Base-by-base conservation (phyloP, 2,329 filamentous ascomycete species). In the Talaromyces albobiverticillius region DNA sequence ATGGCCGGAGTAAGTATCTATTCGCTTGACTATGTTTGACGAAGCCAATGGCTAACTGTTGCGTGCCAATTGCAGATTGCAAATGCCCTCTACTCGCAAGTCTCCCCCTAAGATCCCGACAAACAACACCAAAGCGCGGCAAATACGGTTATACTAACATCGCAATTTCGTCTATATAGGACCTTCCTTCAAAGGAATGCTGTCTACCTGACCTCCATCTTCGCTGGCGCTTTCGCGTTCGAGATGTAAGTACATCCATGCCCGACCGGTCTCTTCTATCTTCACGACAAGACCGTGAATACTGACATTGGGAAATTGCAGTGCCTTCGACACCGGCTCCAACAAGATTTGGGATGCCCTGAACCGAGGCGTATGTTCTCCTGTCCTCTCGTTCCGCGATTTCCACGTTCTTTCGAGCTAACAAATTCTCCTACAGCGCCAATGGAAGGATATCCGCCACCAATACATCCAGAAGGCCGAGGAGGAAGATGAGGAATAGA, bases 401-500 rank as follows among this genome's bases (percentile, higher is more conserved):
- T 32, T 50, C 45, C 26, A 31, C 26, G 42, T 22, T 14, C 34
- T 29, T 49, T 13, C 46, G 26, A 51, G 42, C 62, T 61, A 46
- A 61, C 60, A 56, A 32, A 47, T 18, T 49, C 43, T 36, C 14
- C 10, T 56, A 65, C 70, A 97, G 93, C 90, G 93, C 70, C 93
- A 96, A 95, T 97, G 94, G 94, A 96, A 96, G 84, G 94, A 99
- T 75, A 96, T 99, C 80, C 93, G 95, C 79, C 79, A 86, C 75
- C 87, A 83, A 76, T 99, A 96, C 76, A 75, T 95, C 67, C 77
- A 89, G 76, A 80, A 81, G 57, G 83, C 79, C 54, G 86, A 88
- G 61, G 85, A 85, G 61, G 83, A 86, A 60, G 85, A 87, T 57
- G 76, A 73, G 40, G 67, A 73, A 60, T 68, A 70, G 67, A 66